Evolutionary conservation across 2,329 filamentous ascomycete species (phyloP).

Genomic region (Nigrospora osmanthi): DNA sequence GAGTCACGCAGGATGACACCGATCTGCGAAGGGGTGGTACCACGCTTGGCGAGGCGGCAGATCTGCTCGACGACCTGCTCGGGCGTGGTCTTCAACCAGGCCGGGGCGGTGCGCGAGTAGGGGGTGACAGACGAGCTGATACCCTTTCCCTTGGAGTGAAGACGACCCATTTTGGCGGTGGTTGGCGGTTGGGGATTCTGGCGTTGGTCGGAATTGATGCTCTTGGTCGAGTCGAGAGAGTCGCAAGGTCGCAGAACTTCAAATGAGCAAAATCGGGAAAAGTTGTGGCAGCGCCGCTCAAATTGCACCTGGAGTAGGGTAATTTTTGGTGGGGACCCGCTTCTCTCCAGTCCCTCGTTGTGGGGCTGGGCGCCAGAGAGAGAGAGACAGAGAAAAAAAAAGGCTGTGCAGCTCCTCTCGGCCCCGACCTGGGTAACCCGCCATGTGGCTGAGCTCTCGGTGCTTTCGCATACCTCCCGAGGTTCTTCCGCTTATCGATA

Average conservation of each 20-base stretch:
- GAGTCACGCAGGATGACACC: slow-evolving; percentile 97
- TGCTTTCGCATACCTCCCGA: too few species aligned
- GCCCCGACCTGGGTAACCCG: too few species aligned
- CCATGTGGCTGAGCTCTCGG: too few species aligned
- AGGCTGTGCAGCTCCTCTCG: too few species aligned
- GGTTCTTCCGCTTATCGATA: too few species aligned
- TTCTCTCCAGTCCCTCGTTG: too few species aligned
- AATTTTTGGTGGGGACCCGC: too few species aligned
- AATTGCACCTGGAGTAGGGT: too few species aligned
- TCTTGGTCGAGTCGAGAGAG: slow-evolving; percentile 6
- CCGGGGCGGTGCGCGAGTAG: slow-evolving; percentile 86
- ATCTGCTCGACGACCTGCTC: slow-evolving; percentile 99
- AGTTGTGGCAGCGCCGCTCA: not conserved
- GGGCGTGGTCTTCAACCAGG: slow-evolving; percentile 98
- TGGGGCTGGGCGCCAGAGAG: too few species aligned
- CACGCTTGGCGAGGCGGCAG: slow-evolving; percentile 98
- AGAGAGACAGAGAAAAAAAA: too few species aligned
- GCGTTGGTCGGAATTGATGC: slow-evolving; percentile 14
- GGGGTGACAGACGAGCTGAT: slow-evolving; percentile 93
- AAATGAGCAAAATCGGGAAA: slow-evolving; percentile 1
- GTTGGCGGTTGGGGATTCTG: slow-evolving; percentile 17
- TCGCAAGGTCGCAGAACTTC: not conserved
- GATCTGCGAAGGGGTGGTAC: slow-evolving; percentile 96
- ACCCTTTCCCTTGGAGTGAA: slow-evolving; percentile 99
- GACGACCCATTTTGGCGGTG: slow-evolving; percentile 76